phyloP scores from a whole-genome alignment of 345 rosid species.

The Lenwebbia sp. region DNA sequence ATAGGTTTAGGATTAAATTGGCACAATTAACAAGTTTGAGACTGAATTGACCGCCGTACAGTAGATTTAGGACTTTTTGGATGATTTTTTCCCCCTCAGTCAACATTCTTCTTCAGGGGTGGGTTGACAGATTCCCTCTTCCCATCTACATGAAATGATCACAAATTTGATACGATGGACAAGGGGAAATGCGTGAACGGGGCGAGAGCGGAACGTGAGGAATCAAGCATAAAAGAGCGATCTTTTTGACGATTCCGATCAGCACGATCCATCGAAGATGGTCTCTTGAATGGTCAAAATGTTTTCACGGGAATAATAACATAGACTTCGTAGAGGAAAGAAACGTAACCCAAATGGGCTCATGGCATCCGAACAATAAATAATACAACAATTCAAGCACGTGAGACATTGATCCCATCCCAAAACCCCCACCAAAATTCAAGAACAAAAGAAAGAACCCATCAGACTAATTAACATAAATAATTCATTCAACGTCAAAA shows the following conservation, averaged over 20 bases:
- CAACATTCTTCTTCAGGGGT: not conserved
- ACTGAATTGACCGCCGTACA: too few relatives aligned
- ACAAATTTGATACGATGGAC: not conserved
- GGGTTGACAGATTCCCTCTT: not conserved
- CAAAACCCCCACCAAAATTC: too few relatives aligned
- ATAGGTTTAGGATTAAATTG: too few relatives aligned
- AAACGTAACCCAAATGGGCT: too few relatives aligned
- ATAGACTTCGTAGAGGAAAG: too few relatives aligned
- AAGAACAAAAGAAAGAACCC: not conserved
- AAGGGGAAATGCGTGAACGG: not conserved
- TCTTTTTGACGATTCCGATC: not conserved
- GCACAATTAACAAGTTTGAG: accelerated
- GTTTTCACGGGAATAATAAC: not conserved
- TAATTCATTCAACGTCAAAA: not conserved
- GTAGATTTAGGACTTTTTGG: too few relatives aligned
- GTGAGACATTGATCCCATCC: not conserved
- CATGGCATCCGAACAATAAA: not conserved
- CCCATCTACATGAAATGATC: not conserved
- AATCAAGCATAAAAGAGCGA: not conserved
- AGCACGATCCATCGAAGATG: not conserved
- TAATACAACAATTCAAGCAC: not conserved
- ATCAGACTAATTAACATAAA: not conserved
- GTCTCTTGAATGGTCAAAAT: not conserved
- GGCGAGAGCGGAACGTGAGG: not conserved
- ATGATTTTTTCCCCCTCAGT: not conserved